Base-by-base conservation (phyloP, 768 basidiomycete species). In the Auricularia auricula-judae region DNA sequence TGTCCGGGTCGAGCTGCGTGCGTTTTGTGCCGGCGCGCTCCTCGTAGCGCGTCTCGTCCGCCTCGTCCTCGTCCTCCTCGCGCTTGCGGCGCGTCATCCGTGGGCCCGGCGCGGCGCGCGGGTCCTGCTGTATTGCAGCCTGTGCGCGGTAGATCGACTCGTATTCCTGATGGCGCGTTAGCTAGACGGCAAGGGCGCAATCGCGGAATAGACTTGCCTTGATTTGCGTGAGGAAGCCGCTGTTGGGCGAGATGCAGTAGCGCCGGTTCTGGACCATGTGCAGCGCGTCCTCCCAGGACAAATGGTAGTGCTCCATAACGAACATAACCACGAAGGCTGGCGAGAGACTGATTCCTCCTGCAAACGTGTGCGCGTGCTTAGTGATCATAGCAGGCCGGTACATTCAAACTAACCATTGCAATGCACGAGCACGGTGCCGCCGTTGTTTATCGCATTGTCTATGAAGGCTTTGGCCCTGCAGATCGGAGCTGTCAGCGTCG, bases 251-350 rank as follows among this genome's bases (percentile, higher is more conserved):
- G 67, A 95, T 94, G 74, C 93, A 97, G 70, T 96, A 97, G 56
- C 93, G 83, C 59, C 93, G 81, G 68, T 93, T 93, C 74, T 94
- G 92, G 3, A 94, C 92, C 71, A 89, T 76, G 70, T 92, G 91
- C 60, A 94, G 78, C 0, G 91, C 92, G 64, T 94, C 91, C 76
- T 93, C 91, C 88, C 89, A 93, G 44, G 86, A 85, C 35, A 93
- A 76, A 35, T 84, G 83, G 72, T 86, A 86, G 69, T 88, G 83
- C 65, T 90, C 87, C 92, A 94, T 94, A 43, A 91, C 91, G 72
- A 90, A 94, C 89, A 93, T 93, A 63, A 94, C 88, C 29, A 93
- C 92, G 65, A 94, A 93, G 1, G 91, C 83, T 0, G 92, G 92
- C 2, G 91, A 93, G 11, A 93, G 79, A 65, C 87, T 89, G 72